phyloP scores from a whole-genome alignment of 31 red algal genomes.

The Porphyra umbilicalis region DNA sequence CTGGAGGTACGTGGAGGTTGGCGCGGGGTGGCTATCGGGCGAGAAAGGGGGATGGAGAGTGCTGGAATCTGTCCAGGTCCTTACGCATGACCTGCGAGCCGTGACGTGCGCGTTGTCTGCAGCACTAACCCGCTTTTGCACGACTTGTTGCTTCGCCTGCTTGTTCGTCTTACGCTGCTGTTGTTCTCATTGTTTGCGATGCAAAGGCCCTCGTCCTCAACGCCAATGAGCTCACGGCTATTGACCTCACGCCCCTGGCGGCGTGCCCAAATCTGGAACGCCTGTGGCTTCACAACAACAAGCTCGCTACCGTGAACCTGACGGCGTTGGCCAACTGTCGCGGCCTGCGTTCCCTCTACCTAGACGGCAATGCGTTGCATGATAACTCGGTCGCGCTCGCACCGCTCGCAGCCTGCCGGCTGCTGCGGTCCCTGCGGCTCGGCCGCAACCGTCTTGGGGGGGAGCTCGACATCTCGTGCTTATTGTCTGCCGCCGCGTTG shows the following conservation, averaged over 20 bases:
- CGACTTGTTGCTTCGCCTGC: background rate
- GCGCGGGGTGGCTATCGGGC: too few species aligned
- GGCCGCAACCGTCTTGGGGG: slow-evolving; percentile 3
- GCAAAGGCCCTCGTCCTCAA: slow-evolving; percentile 14
- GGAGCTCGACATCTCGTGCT: slow-evolving; percentile 12
- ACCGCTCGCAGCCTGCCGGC: slow-evolving; percentile 6
- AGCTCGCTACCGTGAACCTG: slow-evolving; percentile 14
- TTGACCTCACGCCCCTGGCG: slow-evolving; percentile 5
- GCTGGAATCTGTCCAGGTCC: background rate
- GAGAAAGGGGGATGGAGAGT: too few species aligned
- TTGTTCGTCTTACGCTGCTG: background rate
- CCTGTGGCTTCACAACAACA: slow-evolving; percentile 34
- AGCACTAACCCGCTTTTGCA: background rate
- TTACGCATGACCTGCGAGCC: background rate
- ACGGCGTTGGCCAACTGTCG: background rate
- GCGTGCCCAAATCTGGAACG: slow-evolving; percentile 18
- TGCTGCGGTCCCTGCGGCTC: slow-evolving; percentile 20
- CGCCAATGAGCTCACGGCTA: slow-evolving; percentile 4
- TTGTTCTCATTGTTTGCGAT: background rate
- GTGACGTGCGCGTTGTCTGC: background rate
- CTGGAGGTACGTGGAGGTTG: background rate
- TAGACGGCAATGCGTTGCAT: slow-evolving; percentile 16
- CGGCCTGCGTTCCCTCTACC: slow-evolving; percentile 13
- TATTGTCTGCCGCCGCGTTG: slow-evolving; percentile 55
- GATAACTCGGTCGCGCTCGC: slow-evolving; percentile 1